Base-by-base conservation (phyloP, 352 stramenopile species). In the Pythium rishiriense region DNA sequence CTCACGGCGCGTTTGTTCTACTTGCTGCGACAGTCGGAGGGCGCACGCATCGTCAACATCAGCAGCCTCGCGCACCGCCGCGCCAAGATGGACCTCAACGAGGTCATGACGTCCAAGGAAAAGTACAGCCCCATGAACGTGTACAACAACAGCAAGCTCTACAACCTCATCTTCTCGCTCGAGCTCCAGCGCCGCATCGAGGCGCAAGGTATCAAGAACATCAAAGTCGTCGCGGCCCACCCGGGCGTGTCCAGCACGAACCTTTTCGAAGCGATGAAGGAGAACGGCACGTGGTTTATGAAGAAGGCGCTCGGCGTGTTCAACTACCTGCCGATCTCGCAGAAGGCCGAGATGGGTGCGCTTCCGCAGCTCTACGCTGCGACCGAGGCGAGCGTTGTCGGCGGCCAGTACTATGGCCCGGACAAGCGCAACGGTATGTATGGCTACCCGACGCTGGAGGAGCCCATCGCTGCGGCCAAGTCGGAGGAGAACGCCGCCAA, bases 101-200 rank as follows among this genome's bases (percentile, higher is more conserved):
- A 26, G 11, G 24, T 68, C 43, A 49, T 68, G 42, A 52, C 61
- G 42, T 7, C 51, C 45, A 50, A 68, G 52, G 51, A 47, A 28
- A 61, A 60, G 29, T 68, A 68, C 60, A 29, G 43, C 28, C 19
- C 60, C 22, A 55, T 75, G 48, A 51, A 58, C 21, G 77, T 69
- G 31, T 67, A 67, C 60, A 35, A 26, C 28, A 55, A 56, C 51
- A 67, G 4, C 28, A 88, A 88, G 57, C 47, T 88, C 8, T 77
- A 49, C 56, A 87, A 85, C 64, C 39, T 84, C 26, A 57, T 87
- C 3, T 87, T 85, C 60, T 81, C 74, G 17, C 17, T 65, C 0
- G 78, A 87, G 52, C 70, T 88, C 7, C 43, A 81, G 11, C 62
- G 74, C 25, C 73, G 73, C 2, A 35, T 85, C 7, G 48, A 74